Evolutionary conservation across 148 eudicot genomes (phyloP), one percentile per base, ranked within the genome.

Genomic region (Spergularia marina): DNA sequence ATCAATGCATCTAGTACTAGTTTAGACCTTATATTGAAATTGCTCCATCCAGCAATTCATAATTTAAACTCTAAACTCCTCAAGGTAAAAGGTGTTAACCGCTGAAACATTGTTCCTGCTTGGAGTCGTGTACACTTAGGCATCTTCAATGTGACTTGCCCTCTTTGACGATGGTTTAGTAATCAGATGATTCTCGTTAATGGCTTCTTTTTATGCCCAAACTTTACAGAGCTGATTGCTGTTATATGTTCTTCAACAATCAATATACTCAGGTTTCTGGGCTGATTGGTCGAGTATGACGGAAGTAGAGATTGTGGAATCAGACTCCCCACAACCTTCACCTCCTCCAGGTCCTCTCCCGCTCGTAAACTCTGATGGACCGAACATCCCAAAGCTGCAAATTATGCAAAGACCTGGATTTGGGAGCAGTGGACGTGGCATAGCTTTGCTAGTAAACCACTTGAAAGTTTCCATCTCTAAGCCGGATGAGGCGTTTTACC

Each of bases 391-490:
- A 9, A 82, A 84, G 66, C 85, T 72, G 79, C 79, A 87, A 6
- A 73, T 92, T 21, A 88, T 89, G 68, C 73, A 78, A 67, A 85
- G 99, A 79, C 91, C 84, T 56, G 99, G 89, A 57, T 77, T 77
- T 84, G 99, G 98, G 68, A 89, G 73, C 47, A 67, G 67, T 79
- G 99, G 99, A 36, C 78, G 81, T 64, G 77, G 21, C 40, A 83
- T 89, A 69, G 64, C 87, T 47, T 75, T 95, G 81, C 77, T 86
- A 20, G 83, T 87, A 6, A 95, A 95, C 76, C 92, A 90, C 77
- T 92, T 92, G 63, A 83, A 90, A 81, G 97, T 90, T 76, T 82
- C 85, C 20, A 74, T 90, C 18, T 65, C 76, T 20, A 72, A 74
- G 55, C 80, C 82, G 3, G 89, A 90, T 65, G 78, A 53, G 57